These are phyloP conservation scores for Begonia peltatifolia DNA, from an alignment of 306 rosid species.

Conservation along the genomic window DNA sequence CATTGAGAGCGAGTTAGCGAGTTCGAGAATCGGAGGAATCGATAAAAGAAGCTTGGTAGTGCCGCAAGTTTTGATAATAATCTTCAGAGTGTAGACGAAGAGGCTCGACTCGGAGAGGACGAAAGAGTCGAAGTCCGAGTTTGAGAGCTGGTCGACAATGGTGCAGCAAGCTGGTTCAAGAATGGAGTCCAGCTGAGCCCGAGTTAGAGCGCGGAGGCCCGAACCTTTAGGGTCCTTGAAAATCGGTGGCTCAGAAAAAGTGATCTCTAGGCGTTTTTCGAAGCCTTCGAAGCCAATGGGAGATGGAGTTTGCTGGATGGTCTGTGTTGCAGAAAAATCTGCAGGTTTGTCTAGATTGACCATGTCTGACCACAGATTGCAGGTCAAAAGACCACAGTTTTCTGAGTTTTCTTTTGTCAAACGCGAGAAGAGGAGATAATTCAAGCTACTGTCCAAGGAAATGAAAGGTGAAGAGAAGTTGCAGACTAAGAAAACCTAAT, in stretches of 20 bases:
- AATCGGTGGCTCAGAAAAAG: slow-evolving; percentile 19
- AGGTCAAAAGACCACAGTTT: not conserved
- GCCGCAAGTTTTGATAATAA: slow-evolving; percentile 49
- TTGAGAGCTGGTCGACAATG: slow-evolving; percentile 32
- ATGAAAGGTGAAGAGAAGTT: not conserved
- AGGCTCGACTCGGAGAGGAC: slow-evolving; percentile 62
- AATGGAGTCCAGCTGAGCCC: slow-evolving; percentile 27
- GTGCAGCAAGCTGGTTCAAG: slow-evolving; percentile 48
- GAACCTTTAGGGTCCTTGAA: slow-evolving; percentile 24
- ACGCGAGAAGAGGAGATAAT: not conserved
- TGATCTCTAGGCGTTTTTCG: slow-evolving; percentile 47
- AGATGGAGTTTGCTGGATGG: slow-evolving; percentile 9
- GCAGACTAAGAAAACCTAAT: slow-evolving; percentile 3
- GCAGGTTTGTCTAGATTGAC: not conserved
- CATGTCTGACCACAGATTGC: slow-evolving; percentile 8
- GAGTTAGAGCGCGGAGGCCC: slow-evolving; percentile 38
- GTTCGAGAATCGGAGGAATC: slow-evolving; percentile 23
- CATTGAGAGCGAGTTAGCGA: slow-evolving; percentile 26
- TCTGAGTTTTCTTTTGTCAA: not conserved
- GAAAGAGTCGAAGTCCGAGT: slow-evolving; percentile 40
- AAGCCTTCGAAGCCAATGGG: slow-evolving; percentile 54
- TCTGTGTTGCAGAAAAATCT: not conserved
- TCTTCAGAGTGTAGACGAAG: slow-evolving; percentile 27
- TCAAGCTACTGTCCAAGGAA: not conserved
- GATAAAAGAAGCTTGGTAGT: slow-evolving; percentile 43